These are phyloP conservation scores for Acacia confusa DNA, from an alignment of 306 rosid genomes.

Conservation along the genomic window DNA sequence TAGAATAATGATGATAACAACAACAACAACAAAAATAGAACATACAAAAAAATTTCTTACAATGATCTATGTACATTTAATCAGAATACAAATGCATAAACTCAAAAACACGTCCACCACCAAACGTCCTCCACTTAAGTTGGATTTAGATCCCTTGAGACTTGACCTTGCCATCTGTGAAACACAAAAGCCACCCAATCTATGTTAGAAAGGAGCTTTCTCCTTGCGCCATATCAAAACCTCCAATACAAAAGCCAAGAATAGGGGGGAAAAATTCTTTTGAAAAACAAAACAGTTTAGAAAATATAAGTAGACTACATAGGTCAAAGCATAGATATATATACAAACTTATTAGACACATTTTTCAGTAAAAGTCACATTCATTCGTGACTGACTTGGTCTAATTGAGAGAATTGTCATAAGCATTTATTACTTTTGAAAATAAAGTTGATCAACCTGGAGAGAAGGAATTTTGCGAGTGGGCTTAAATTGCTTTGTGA, in stretches of 20 bases:
- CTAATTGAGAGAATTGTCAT: neutral
- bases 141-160: conserved; percentile 70
- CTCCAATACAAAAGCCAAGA: neutral
- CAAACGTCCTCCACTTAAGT: conserved; percentile 47
- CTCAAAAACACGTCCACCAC: conserved; percentile 41
- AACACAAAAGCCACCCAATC: conserved; percentile 37
- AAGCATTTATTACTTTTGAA: conserved; percentile 14
- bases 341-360: neutral
- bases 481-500: conserved; percentile 82
- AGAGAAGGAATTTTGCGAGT: conserved; percentile 93
- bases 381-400: neutral
- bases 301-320: neutral
- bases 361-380: neutral
- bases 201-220: neutral
- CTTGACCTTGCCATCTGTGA: conserved; percentile 98
- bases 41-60: conserved; percentile 46
- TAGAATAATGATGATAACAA: conserved; percentile 1
- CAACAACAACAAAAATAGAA: neutral
- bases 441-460: conserved; percentile 58
- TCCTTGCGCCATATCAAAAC: neutral
- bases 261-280: too few relatives aligned
- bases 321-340: neutral
- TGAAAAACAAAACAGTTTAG: neutral
- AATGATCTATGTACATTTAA: conserved; percentile 82
- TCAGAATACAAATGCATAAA: conserved; percentile 42